Evolutionary conservation across 2,329 filamentous ascomycete species (phyloP).

Genomic region (Curvularia sp.): DNA sequence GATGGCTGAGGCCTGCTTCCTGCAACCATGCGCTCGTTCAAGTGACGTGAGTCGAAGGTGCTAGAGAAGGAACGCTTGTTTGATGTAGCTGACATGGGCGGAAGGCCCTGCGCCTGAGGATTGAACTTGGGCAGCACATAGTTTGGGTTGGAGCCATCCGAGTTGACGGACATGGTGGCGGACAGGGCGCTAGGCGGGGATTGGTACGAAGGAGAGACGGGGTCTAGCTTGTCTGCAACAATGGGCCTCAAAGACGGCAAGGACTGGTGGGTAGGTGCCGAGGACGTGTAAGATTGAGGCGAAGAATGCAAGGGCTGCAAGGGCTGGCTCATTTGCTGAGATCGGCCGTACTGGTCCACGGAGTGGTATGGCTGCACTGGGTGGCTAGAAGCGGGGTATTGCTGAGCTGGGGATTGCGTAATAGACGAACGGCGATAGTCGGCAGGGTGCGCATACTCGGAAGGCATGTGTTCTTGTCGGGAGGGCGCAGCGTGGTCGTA

Average conservation of each 20-base stretch:
- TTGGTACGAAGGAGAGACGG: slow-evolving; percentile 55
- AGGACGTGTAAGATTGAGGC: slow-evolving; percentile 41
- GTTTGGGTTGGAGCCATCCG: slow-evolving; percentile 36
- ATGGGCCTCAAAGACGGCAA: slow-evolving; percentile 54
- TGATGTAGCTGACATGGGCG: slow-evolving; percentile 36
- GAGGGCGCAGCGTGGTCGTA: slow-evolving; percentile 48
- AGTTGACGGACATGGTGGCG: slow-evolving; percentile 45
- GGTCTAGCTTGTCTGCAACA: slow-evolving; percentile 50
- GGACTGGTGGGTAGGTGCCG: slow-evolving; percentile 44
- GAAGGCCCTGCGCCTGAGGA: slow-evolving; percentile 36
- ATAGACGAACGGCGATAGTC: slow-evolving; percentile 55
- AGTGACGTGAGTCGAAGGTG: slow-evolving; percentile 55
- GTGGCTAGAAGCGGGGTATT: slow-evolving; percentile 47
- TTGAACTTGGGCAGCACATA: slow-evolving; percentile 42
- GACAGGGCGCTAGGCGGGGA: slow-evolving; percentile 46
- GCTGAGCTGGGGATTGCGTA: slow-evolving; percentile 41
- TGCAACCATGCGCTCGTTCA: slow-evolving; percentile 54
- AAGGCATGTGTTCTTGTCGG: slow-evolving; percentile 46
- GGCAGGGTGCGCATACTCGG: slow-evolving; percentile 49
- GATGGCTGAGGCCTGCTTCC: slow-evolving; percentile 54
- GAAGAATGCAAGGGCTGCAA: slow-evolving; percentile 46
- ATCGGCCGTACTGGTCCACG: slow-evolving; percentile 49
- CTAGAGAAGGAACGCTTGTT: slow-evolving; percentile 57
- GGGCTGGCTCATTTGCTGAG: slow-evolving; percentile 48
- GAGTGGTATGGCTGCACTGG: slow-evolving; percentile 46